phyloP scores from a whole-genome alignment of 192 early-diverging fungal genomes.

The Pilobolus umbonatus region DNA sequence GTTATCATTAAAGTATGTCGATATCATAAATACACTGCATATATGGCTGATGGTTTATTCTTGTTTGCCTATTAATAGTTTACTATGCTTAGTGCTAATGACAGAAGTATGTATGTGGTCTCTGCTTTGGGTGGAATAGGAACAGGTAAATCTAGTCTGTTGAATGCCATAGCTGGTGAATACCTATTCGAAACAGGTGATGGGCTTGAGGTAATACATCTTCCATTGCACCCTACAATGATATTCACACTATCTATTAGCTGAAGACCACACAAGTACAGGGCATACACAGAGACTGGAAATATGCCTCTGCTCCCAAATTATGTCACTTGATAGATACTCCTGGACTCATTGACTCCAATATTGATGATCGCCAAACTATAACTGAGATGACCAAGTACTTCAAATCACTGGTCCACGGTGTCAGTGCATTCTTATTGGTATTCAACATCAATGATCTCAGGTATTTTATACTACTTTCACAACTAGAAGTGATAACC shows the following conservation, averaged over 20 bases:
- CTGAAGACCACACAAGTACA: conserved; percentile 24
- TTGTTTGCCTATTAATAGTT: too few relatives aligned
- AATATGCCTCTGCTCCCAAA: conserved; percentile 4
- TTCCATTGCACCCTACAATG: neutral
- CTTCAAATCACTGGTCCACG: conserved; percentile 43
- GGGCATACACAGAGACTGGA: conserved; percentile 24
- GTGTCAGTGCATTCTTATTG: conserved; percentile 50
- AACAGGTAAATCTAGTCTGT: conserved; percentile 46
- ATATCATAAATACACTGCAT: too few relatives aligned
- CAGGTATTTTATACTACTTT: conserved; percentile 30
- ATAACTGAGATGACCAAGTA: conserved; percentile 46
- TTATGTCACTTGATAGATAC: conserved; percentile 35
- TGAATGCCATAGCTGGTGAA: conserved; percentile 47
- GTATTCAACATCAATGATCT: conserved; percentile 51
- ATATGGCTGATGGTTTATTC: too few relatives aligned
- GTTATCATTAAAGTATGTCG: too few relatives aligned
- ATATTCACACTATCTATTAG: conserved; percentile 1
- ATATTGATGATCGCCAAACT: conserved; percentile 37
- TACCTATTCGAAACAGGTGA: conserved; percentile 41
- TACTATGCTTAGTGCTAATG: conserved; percentile 3
- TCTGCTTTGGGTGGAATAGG: conserved; percentile 42
- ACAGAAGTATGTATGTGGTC: conserved; percentile 23
- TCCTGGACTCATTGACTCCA: conserved; percentile 46
- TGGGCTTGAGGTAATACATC: conserved; percentile 34
- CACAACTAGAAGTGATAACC: too few relatives aligned